phyloP scores from a whole-genome alignment of 192 early-diverging fungal species.

The Coemansia reversa region DNA sequence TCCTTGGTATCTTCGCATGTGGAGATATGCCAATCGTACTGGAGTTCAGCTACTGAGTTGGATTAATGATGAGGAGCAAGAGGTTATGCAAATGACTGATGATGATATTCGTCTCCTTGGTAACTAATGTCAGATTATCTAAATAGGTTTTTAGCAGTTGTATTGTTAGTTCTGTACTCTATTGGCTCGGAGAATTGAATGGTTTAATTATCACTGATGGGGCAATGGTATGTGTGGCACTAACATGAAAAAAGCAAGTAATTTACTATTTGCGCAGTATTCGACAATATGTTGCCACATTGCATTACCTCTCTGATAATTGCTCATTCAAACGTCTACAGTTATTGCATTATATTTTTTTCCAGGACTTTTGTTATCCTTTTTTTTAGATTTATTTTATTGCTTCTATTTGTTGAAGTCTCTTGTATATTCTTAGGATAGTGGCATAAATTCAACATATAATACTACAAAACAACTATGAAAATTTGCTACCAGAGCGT shows the following conservation, averaged over 20 bases:
- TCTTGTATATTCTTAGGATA: neutral
- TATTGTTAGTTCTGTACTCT: neutral
- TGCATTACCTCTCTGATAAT: neutral
- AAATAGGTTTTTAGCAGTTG: neutral
- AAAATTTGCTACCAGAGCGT: neutral
- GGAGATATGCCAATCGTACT: slow-evolving; percentile 33
- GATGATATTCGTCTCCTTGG: neutral
- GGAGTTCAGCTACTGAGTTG: slow-evolving; percentile 39
- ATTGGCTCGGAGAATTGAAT: neutral
- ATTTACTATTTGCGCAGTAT: slow-evolving; percentile 10
- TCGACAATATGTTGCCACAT: slow-evolving; percentile 14
- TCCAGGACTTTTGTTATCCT: neutral
- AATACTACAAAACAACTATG: neutral
- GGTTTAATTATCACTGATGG: neutral
- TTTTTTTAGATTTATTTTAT: slow-evolving; percentile 1
- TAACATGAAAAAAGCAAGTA: neutral
- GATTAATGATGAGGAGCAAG: slow-evolving; percentile 48
- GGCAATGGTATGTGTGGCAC: neutral
- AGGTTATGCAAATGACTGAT: slow-evolving; percentile 28
- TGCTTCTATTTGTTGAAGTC: slow-evolving; percentile 1
- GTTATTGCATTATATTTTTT: neutral
- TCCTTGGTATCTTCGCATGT: slow-evolving; percentile 52
- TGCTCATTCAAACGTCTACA: neutral
- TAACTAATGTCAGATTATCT: neutral
- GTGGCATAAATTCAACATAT: neutral